Percentiles rank a stretch among this genome's conserved stretches.
Evolutionary conservation across 2,329 filamentous ascomycete species (phyloP).

Genomic region (Aspergillus viridinutans): DNA sequence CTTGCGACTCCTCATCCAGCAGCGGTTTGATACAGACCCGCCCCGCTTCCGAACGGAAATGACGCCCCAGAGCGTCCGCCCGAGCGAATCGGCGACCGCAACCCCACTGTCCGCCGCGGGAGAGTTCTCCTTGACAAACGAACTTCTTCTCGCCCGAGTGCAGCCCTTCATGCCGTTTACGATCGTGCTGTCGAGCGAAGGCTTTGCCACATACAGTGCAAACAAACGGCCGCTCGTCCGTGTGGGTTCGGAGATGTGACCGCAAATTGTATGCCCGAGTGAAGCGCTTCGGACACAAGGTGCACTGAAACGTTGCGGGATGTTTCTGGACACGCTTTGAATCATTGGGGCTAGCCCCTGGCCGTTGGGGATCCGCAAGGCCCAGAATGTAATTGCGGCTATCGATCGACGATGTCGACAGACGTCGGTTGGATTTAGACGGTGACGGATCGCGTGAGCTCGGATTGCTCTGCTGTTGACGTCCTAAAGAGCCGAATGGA

Average conservation of each 20-base stretch:
- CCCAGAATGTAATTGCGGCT: constrained; percentile 79
- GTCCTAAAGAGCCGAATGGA: constrained; percentile 32
- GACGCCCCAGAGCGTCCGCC: constrained; percentile 87
- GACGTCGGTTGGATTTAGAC: constrained; percentile 39
- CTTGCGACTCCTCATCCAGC: constrained; percentile 85
- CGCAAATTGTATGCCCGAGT: constrained; percentile 95
- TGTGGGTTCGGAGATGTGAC: constrained; percentile 92
- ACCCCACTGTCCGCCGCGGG: constrained; percentile 80
- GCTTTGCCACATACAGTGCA: constrained; percentile 97
- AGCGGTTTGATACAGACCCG: constrained; percentile 96
- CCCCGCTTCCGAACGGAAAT: constrained; percentile 93
- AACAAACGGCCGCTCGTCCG: constrained; percentile 93
- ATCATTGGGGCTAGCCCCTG: constrained; percentile 57
- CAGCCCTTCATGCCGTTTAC: constrained; percentile 92
- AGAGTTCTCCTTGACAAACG: constrained; percentile 87
- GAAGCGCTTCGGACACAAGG: constrained; percentile 88
- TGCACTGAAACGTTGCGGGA: constrained; percentile 94
- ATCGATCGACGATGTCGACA: constrained; percentile 46
- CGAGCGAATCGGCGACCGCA: constrained; percentile 90
- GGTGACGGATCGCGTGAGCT: constrained; percentile 44
- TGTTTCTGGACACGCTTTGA: constrained; percentile 92
- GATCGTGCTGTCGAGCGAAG: constrained; percentile 94
- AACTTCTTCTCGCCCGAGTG: constrained; percentile 99
- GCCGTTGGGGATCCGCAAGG: constrained; percentile 81
- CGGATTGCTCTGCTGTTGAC: constrained; percentile 36